Conservation (phyloP, 2,329 filamentous ascomycete species). For the Hypomyces perniciosus region DNA sequence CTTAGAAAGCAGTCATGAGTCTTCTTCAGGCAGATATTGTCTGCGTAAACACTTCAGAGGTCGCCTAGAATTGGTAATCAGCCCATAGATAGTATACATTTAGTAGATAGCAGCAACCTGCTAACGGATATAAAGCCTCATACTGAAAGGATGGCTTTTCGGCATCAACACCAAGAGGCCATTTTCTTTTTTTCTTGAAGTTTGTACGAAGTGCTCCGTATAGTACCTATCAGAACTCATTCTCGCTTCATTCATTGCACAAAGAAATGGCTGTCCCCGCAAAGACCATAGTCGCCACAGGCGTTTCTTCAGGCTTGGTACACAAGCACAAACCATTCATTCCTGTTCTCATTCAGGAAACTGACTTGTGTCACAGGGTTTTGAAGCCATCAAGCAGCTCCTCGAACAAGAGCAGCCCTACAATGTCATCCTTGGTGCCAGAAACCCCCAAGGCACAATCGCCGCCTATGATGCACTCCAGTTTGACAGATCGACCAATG, state of each 20-base stretch:
- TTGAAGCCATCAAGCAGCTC: constrained; percentile 48
- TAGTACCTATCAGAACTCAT: neutral
- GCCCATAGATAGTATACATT: too few species aligned
- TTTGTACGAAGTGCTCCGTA: too few species aligned
- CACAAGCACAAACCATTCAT: constrained; percentile 12
- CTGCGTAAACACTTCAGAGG: too few species aligned
- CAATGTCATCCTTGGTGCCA: constrained; percentile 43
- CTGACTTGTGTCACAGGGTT: constrained; percentile 32
- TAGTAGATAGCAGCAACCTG: too few species aligned
- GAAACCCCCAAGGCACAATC: constrained; percentile 36
- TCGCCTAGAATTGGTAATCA: too few species aligned
- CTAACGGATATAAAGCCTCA: too few species aligned
- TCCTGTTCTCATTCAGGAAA: neutral
- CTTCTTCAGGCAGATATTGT: too few species aligned
- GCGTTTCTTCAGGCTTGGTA: constrained; percentile 45
- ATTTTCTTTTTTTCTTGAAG: too few species aligned
- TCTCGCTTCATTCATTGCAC: neutral
- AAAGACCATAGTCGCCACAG: constrained; percentile 47
- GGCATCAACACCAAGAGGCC: too few species aligned
- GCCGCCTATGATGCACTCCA: constrained; percentile 37
- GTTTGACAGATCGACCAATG: constrained; percentile 35
- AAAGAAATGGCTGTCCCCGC: constrained; percentile 31
- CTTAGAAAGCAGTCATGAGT: too few species aligned
- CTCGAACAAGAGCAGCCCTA: constrained; percentile 40
- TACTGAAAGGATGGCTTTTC: too few species aligned